Evolutionary conservation across 1,284 basidiomycete species (phyloP), one percentile per base, ranked within the genome.

Genomic region (Omphalotus olearius): DNA sequence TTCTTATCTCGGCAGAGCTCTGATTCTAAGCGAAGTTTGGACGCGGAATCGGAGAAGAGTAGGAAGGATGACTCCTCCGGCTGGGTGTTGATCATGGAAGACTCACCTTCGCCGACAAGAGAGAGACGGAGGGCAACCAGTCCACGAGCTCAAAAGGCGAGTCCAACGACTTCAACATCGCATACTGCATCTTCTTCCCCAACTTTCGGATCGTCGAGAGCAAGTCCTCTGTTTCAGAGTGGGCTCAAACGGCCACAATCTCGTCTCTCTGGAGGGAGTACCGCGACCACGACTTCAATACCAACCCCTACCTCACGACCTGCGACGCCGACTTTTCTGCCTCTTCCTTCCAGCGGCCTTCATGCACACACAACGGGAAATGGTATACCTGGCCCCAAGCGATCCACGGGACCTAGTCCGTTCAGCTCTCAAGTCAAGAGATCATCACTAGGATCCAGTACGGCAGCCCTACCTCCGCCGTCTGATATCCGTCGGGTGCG

Each of bases 71-170:
- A 88, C 60, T 71, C 80, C 4, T 80, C 85, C 25, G 88, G 88
- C 46, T 90, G 87, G 87, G 87, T 90, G 35, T 75, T 89, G 26
- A 86, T 90, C 48, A 88, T 88, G 86, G 87, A 89, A 57, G 88
- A 88, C 59, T 81, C 83, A 0, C 85, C 87, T 14, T 82, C 82
- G n/a, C 71, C 71, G 36, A 84, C 81, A 63, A 71, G 77, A 54
- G 78, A 80, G 53, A 65, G 72, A 50, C 72, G 84, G 53, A 75
- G 84, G 58, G 65, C 76, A 10, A 84, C 85, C 9, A 86, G 80
- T 57, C 81, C 85, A 18, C 70, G 72, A 51, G 70, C 66, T 28
- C 69, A 73, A 13, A 70, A 67, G 39, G 62, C 70, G 60, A 70
- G 69, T 37, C 63, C 67, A 28, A 63, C 59, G 30, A 55, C 64